A percentile compares a stretch with the other conserved stretches of the same genome.
These are phyloP conservation scores for Plasmodium sp. DNA, from an alignment of 169 alveolate species.

Conservation along the genomic window DNA sequence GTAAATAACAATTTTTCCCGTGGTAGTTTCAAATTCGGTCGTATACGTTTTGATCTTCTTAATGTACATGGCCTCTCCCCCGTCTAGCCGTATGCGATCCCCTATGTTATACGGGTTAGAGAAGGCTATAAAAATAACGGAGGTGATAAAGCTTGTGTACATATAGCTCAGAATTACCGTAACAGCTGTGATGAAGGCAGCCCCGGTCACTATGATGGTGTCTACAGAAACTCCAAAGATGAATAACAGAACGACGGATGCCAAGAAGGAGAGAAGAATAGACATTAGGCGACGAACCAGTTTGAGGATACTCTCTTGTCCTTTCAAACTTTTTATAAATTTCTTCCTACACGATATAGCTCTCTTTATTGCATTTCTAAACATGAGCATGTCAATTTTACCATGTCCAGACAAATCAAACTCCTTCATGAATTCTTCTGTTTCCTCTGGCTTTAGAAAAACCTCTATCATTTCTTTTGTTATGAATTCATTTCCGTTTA, in stretches of 20 bases:
- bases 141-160: constrained; percentile 90
- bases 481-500: constrained; percentile 56
- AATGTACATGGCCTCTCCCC: constrained; percentile 87
- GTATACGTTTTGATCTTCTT: constrained; percentile 88
- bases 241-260: constrained; percentile 83
- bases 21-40: constrained; percentile 87
- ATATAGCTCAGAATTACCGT: constrained; percentile 89
- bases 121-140: constrained; percentile 90
- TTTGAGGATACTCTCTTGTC: constrained; percentile 88
- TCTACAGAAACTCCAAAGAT: constrained; percentile 88
- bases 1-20: constrained; percentile 86
- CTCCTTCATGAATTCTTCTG: constrained; percentile 81
- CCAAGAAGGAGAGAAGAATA: constrained; percentile 81
- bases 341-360: constrained; percentile 81
- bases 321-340: constrained; percentile 82
- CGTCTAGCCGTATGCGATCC: constrained; percentile 87
- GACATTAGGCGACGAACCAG: constrained; percentile 87
- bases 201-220: constrained; percentile 90
- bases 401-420: constrained; percentile 88
- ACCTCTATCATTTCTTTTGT: constrained; percentile 75
- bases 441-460: constrained; percentile 81
- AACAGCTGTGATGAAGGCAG: constrained; percentile 89
- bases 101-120: constrained; percentile 91
- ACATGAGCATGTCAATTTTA: constrained; percentile 79
- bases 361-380: constrained; percentile 80